Evolutionary conservation across 2,329 filamentous ascomycete species (phyloP), one percentile per base, ranked within the genome.

Genomic region (Claviceps cyperi): DNA sequence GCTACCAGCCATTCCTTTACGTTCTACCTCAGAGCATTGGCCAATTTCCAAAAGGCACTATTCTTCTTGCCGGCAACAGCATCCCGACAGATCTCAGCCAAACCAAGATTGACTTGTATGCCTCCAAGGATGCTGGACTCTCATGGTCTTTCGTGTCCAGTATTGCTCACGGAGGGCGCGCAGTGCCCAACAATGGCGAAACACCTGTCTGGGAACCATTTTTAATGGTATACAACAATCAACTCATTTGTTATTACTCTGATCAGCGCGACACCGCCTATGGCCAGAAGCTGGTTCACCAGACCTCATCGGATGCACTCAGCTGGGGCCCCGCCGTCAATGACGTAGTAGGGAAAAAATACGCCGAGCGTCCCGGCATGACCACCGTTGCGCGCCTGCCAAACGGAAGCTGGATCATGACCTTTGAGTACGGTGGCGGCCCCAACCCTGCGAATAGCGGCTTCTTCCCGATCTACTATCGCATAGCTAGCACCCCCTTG

Each of bases 231-330:
- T 32, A 47, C 37, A 39, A 39, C 5, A 32, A 14, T n/a, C 14
- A 47, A n/a, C 37, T 47, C n/a, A 15, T 47, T n/a, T 47, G 46
- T 17, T 47, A 32, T 14, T 47, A 47, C 46, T 41, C 46, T 1
- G 36, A 40, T 15, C 46, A 47, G 24, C 36, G 36, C 21, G 46
- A 47, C 22, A 21, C 9, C 5, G 37, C 37, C 22, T 35, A 32
- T n/a, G 46, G 36, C 46, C 46, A 47, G 37, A 47, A 47, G 6
- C 13, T 47, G 14, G 46, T 40, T 13, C 46, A 47, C 13, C 36
- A 47, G 37, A 2, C 3, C 5, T 39, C 46, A 5, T 28, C 3
- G 1, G 46, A 47, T 28, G 36, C n/a, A 3, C 19, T 39, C 5
- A 9, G 6, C 22, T 47, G 46, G 46, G 37, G 22, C 6, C 9